A percentile compares a stretch with the other conserved stretches of the same genome.
These are phyloP conservation scores for Fusarium sp. DNA, from an alignment of 2,329 filamentous ascomycete genomes.

Conservation along the genomic window DNA sequence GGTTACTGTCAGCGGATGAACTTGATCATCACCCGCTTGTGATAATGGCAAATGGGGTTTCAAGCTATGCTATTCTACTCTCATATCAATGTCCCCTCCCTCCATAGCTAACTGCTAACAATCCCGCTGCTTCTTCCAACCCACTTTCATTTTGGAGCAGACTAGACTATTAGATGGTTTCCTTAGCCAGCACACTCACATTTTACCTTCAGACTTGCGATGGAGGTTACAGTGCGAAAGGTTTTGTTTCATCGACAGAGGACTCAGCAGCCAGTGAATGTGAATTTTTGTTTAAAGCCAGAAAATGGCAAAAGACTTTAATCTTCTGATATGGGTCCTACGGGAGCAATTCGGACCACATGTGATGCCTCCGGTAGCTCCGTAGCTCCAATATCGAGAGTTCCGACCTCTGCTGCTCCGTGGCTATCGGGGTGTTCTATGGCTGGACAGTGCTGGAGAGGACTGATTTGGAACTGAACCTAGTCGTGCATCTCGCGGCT, in stretches of 20 bases:
- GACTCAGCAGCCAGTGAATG: not conserved
- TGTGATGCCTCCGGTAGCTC: not conserved
- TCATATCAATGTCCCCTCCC: not conserved
- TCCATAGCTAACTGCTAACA: not conserved
- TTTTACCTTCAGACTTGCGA: not conserved
- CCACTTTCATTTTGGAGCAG: not conserved
- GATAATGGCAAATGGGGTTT: not conserved
- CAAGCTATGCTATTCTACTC: not conserved
- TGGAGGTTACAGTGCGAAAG: not conserved
- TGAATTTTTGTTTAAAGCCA: not conserved
- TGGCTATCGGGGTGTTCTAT: not conserved
- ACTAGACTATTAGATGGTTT: not conserved
- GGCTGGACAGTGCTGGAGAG: constrained; percentile 1
- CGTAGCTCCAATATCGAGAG: not conserved
- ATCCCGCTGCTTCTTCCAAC: not conserved
- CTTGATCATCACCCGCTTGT: not conserved
- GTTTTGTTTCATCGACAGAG: not conserved
- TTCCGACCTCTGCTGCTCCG: not conserved
- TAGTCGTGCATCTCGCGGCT: not conserved
- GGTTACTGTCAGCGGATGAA: not conserved
- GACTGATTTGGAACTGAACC: not conserved
- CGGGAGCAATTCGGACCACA: not conserved
- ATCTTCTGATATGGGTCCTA: not conserved
- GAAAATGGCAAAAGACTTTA: not conserved
- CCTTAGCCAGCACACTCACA: not conserved